phyloP scores from a whole-genome alignment of 1,139 yeast genomes.

The Protomyces inundatus region DNA sequence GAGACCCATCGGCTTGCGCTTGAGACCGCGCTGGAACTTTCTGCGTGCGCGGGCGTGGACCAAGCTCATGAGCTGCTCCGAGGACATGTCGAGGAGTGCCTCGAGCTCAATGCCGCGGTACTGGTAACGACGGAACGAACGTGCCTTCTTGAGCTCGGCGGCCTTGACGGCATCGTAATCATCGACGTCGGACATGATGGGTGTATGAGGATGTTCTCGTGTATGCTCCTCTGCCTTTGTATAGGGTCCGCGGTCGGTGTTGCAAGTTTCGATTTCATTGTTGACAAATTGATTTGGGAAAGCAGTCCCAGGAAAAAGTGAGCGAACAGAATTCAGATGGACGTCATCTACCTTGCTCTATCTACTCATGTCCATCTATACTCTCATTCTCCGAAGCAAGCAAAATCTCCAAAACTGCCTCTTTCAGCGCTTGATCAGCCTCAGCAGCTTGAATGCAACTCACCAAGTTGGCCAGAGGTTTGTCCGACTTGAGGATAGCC shows the following conservation, averaged over 20 bases:
- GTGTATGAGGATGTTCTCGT: neutral
- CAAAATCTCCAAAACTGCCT: too few relatives aligned
- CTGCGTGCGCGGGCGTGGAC: conserved; percentile 29
- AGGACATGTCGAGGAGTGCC: conserved; percentile 88
- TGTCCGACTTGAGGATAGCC: neutral
- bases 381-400: too few relatives aligned
- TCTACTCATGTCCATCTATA: too few relatives aligned
- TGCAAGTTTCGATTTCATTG: neutral
- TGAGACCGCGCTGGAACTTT: conserved; percentile 30
- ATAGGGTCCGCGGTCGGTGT: too few relatives aligned
- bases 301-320: neutral
- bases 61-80: conserved; percentile 77
- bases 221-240: neutral
- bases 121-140: conserved; percentile 24
- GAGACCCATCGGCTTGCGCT: conserved; percentile 57
- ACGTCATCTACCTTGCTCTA: too few relatives aligned
- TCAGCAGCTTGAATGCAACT: too few relatives aligned
- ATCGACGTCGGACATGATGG: conserved; percentile 22
- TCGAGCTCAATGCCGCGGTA: conserved; percentile 50
- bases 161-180: conserved; percentile 26
- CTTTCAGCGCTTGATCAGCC: too few relatives aligned
- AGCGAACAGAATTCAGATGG: neutral
- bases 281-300: neutral
- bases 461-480: too few relatives aligned
- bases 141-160: conserved; percentile 25